Conservation (phyloP, 108 stramenopile genomes). For the Nannochloropsis salina region DNA sequence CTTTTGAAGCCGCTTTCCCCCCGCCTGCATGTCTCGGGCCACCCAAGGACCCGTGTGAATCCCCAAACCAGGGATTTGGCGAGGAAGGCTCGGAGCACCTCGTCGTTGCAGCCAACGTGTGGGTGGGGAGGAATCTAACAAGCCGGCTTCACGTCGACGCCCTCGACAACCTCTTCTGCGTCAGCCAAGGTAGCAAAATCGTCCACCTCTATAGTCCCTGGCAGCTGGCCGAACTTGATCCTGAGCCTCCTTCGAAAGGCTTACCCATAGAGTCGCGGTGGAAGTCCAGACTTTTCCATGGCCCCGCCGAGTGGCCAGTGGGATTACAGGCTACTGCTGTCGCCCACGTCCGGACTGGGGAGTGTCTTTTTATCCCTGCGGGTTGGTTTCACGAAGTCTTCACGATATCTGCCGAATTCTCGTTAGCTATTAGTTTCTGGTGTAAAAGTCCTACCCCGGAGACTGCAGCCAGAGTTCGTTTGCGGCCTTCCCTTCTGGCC, state of each 20-base stretch:
- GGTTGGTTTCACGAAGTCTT: neutral
- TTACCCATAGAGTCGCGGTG: neutral
- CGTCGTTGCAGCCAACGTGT: no score
- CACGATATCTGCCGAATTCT: neutral
- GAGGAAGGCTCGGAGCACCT: no score
- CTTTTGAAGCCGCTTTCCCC: no score
- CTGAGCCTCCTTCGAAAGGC: neutral
- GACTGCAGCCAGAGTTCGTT: no score
- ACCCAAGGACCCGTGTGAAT: no score
- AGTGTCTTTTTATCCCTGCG: neutral
- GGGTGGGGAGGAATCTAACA: neutral
- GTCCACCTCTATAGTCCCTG: neutral
- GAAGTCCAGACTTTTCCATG: neutral
- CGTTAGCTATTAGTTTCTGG: neutral
- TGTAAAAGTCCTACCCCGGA: neutral
- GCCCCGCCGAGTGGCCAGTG: neutral
- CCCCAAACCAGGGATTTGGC: no score
- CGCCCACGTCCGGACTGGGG: neutral
- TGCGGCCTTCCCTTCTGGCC: no score
- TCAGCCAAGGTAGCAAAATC: neutral
- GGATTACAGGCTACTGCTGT: neutral
- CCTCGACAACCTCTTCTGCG: constrained; percentile 13
- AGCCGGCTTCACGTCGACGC: neutral
- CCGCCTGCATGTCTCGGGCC: no score
- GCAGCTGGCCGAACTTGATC: neutral